Percentiles rank a stretch among this genome's conserved stretches.
Conservation (phyloP, 345 rosid species). For the Kandelia obovata region DNA sequence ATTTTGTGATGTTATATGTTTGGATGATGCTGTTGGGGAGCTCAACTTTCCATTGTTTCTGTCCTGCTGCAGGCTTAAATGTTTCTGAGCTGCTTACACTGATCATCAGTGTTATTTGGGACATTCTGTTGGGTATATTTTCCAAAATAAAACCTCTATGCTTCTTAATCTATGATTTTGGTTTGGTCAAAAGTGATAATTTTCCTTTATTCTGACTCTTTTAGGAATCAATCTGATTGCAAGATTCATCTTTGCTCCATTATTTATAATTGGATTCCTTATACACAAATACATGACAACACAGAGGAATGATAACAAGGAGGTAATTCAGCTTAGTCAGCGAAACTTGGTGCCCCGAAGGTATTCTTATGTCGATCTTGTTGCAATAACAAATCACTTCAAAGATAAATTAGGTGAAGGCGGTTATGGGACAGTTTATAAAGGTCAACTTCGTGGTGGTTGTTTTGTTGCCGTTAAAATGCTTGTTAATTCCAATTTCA, state of each 20-base stretch:
- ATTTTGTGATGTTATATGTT: neutral
- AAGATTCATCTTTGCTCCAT: slow-evolving; percentile 31
- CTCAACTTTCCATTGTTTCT: slow-evolving; percentile 1
- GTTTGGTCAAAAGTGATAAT: neutral
- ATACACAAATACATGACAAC: slow-evolving; percentile 21
- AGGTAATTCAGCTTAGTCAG: neutral
- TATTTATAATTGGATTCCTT: slow-evolving; percentile 22
- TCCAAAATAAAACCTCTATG: neutral
- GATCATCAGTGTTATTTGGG: slow-evolving; percentile 1
- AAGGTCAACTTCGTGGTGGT: slow-evolving; percentile 24
- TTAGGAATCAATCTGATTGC: slow-evolving; percentile 23
- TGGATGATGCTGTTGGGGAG: neutral
- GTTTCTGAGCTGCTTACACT: neutral
- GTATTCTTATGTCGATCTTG: slow-evolving; percentile 21
- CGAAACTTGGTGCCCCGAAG: slow-evolving; percentile 11
- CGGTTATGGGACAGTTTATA: slow-evolving; percentile 26
- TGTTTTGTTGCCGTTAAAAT: slow-evolving; percentile 30
- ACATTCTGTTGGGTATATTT: slow-evolving; percentile 16
- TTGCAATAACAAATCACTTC: slow-evolving; percentile 22
- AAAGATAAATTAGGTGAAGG: slow-evolving; percentile 27
- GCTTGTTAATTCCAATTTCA: slow-evolving; percentile 12
- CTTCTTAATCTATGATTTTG: neutral
- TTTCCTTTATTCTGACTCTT: neutral
- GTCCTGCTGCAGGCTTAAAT: slow-evolving; percentile 13
- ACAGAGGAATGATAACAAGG: slow-evolving; percentile 6